phyloP scores from a whole-genome alignment of 768 basidiomycete species.

The Mycena crocata region DNA sequence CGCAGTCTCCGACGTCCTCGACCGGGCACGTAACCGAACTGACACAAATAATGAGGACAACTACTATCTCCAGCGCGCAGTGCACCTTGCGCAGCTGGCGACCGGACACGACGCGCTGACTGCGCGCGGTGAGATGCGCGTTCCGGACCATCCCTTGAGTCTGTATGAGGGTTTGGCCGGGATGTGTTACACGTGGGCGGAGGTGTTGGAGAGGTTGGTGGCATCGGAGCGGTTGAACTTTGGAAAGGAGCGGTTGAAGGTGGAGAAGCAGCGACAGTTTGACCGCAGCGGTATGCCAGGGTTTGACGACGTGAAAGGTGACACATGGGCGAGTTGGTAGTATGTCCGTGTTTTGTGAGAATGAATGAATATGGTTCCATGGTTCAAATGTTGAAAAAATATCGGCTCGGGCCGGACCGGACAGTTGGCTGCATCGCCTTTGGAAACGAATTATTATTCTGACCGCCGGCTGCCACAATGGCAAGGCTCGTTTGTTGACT shows the following conservation, averaged over 20 bases:
- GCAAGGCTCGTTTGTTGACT: neutral
- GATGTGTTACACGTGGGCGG: slow-evolving; percentile 68
- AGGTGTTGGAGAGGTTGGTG: slow-evolving; percentile 50
- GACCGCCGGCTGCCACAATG: no score
- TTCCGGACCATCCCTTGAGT: slow-evolving; percentile 66
- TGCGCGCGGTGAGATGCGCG: slow-evolving; percentile 53
- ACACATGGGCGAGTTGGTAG: slow-evolving; percentile 31
- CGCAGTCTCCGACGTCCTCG: slow-evolving; percentile 58
- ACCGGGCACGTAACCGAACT: slow-evolving; percentile 20
- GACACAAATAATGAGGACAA: slow-evolving; percentile 24
- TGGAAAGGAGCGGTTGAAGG: slow-evolving; percentile 42
- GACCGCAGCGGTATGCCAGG: slow-evolving; percentile 52
- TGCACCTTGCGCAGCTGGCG: slow-evolving; percentile 61
- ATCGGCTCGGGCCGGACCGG: no score
- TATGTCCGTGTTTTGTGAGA: neutral
- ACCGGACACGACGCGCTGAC: slow-evolving; percentile 47
- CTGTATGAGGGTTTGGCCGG: slow-evolving; percentile 70
- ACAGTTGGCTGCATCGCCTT: no score
- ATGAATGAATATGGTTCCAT: neutral
- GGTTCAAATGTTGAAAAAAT: no score
- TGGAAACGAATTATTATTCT: no score
- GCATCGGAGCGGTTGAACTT: slow-evolving; percentile 26
- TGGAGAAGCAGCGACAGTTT: slow-evolving; percentile 25
- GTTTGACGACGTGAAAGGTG: slow-evolving; percentile 50
- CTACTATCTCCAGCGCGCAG: slow-evolving; percentile 52